Conservation (phyloP, 2,329 filamentous ascomycete genomes). For the Teratosphaeria epicoccoides region DNA sequence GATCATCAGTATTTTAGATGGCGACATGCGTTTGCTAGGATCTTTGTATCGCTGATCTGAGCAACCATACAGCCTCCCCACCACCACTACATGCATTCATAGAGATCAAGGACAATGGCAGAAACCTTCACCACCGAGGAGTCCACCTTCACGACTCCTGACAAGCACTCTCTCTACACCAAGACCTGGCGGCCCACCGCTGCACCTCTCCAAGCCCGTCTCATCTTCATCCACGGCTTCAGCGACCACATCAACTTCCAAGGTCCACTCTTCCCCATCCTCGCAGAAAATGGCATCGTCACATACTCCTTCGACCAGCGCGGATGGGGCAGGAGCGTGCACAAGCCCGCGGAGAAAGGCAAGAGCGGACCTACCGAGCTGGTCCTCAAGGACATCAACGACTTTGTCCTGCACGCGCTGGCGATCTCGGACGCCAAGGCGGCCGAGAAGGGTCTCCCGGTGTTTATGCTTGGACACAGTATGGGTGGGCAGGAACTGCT, state of each 20-base stretch:
- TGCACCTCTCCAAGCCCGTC: constrained; percentile 56
- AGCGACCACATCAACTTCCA: constrained; percentile 74
- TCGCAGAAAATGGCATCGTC: constrained; percentile 63
- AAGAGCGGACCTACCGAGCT: constrained; percentile 61
- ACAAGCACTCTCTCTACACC: constrained; percentile 46
- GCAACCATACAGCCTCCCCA: too few species aligned
- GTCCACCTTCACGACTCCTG: constrained; percentile 40
- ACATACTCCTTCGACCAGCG: constrained; percentile 72
- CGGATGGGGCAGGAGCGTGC: constrained; percentile 73
- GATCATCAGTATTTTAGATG: too few species aligned
- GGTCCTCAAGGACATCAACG: constrained; percentile 68
- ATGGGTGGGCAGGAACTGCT: constrained; percentile 80
- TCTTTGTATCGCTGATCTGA: too few species aligned
- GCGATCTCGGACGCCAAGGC: constrained; percentile 32
- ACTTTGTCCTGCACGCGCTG: constrained; percentile 47
- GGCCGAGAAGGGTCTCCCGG: constrained; percentile 34
- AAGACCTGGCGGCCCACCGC: constrained; percentile 44
- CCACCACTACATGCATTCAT: too few species aligned
- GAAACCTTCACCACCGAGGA: constrained; percentile 33
- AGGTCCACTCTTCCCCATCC: constrained; percentile 57
- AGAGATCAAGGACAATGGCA: constrained; percentile 1
- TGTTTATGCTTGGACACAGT: constrained; percentile 82
- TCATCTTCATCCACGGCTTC: constrained; percentile 83
- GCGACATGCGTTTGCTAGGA: too few species aligned
- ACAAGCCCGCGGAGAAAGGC: constrained; percentile 52